These are phyloP conservation scores for Chytridium lagenaria DNA, from an alignment of 371 early-diverging fungal genomes.

Conservation along the genomic window DNA sequence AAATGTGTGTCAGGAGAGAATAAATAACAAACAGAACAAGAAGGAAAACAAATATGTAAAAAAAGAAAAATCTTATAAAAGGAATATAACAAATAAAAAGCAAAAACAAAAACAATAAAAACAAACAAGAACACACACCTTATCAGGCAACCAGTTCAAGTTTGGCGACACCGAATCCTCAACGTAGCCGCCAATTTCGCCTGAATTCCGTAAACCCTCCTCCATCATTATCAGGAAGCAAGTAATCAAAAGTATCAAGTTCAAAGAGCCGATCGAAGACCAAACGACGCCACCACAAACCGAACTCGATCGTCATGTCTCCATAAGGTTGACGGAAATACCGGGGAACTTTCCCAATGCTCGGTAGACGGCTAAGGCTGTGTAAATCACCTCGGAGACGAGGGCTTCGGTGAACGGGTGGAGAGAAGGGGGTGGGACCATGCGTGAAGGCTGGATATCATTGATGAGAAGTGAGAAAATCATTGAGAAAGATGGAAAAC, in stretches of 20 bases:
- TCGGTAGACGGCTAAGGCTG: constrained; percentile 67
- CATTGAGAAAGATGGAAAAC: too few species aligned
- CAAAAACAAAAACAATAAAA: too few species aligned
- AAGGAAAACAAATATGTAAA: too few species aligned
- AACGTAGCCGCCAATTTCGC: not conserved
- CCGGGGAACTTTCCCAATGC: constrained; percentile 62
- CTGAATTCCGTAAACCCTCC: not conserved
- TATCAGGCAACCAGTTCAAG: constrained; percentile 16
- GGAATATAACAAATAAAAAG: not conserved
- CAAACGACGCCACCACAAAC: constrained; percentile 40
- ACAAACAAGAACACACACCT: not conserved
- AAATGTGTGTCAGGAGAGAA: constrained; percentile 14
- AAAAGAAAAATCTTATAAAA: not conserved
- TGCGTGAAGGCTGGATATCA: constrained; percentile 15
- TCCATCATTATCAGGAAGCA: not conserved
- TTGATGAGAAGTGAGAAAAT: too few species aligned
- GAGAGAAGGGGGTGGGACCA: constrained; percentile 68
- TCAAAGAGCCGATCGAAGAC: constrained; percentile 45
- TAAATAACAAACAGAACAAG: not conserved
- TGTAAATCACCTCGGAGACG: constrained; percentile 76
- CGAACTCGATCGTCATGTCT: constrained; percentile 58
- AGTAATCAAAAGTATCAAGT: constrained; percentile 35
- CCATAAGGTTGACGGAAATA: constrained; percentile 71
- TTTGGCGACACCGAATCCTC: not conserved
- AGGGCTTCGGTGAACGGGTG: constrained; percentile 65